A percentile compares a stretch with the other conserved stretches of the same genome.
phyloP scores from a whole-genome alignment of 192 early-diverging fungal species.

The Backusella australiensis region DNA sequence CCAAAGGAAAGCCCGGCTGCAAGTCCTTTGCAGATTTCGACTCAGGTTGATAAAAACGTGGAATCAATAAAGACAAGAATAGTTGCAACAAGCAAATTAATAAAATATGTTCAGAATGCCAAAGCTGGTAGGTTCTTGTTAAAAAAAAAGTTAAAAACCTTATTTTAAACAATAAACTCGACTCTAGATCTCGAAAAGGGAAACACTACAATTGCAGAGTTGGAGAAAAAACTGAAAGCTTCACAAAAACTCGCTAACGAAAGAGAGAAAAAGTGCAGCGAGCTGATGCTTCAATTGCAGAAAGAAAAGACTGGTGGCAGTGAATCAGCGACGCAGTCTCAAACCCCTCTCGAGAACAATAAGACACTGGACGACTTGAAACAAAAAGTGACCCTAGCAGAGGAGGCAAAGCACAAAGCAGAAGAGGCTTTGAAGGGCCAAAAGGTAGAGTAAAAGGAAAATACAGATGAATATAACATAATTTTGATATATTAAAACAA shows the following conservation, averaged over 20 bases:
- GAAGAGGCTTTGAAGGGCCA: background rate
- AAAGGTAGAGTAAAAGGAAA: background rate
- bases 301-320: background rate
- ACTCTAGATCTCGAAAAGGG: background rate
- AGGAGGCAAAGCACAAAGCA: background rate
- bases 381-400: background rate
- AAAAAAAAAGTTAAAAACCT: no score
- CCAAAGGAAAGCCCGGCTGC: background rate
- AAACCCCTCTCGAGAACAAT: background rate
- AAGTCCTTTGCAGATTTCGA: background rate
- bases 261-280: background rate
- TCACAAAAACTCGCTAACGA: background rate
- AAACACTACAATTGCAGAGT: background rate
- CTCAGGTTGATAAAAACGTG: background rate
- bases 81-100: background rate
- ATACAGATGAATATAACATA: background rate
- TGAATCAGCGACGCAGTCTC: background rate
- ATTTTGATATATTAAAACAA: background rate
- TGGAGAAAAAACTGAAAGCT: background rate
- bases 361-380: background rate
- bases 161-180: no score
- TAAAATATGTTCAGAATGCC: background rate
- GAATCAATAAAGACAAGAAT: background rate
- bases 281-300: background rate
- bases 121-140: background rate